Percentiles rank a stretch among this genome's conserved stretches.
These are phyloP conservation scores for Dendrobium officinale DNA, from an alignment of 106 monocot genomes.

Conservation along the genomic window DNA sequence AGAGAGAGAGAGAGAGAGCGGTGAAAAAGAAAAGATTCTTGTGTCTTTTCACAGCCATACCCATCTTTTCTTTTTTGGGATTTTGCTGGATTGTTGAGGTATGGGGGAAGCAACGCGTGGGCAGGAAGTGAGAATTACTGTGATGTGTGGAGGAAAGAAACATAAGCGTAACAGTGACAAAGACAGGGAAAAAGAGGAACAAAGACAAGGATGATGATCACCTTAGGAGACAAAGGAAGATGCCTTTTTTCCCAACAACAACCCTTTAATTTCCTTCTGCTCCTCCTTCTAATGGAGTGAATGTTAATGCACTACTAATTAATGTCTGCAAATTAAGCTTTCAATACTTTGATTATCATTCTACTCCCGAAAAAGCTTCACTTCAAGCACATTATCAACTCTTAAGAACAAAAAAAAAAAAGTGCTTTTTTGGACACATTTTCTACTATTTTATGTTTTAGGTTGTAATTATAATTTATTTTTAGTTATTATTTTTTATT, in stretches of 20 bases:
- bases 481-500: too few species aligned
- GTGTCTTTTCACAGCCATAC: conserved; percentile 4
- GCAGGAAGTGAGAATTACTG: background rate
- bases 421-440: too few species aligned
- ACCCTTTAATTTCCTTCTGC: background rate
- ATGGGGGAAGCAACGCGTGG: background rate
- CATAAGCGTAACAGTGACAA: conserved; percentile 2
- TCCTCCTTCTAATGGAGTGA: background rate
- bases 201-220: background rate
- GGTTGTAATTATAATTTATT: too few species aligned
- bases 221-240: conserved; percentile 1
- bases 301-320: too few species aligned
- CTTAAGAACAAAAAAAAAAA: too few species aligned
- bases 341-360: too few species aligned
- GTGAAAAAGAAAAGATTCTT: background rate
- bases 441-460: too few species aligned
- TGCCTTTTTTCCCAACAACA: background rate
- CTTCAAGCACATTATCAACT: too few species aligned
- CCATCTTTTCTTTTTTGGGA: conserved; percentile 5
- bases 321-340: too few species aligned
- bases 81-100: conserved; percentile 1
- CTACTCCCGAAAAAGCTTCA: too few species aligned
- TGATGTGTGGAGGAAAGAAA: conserved; percentile 7
- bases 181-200: conserved; percentile 9
- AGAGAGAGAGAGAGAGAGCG: background rate